Percentiles rank a stretch among this genome's conserved stretches.
Evolutionary conservation across 225 moss, liverwort and hornwort genomes (phyloP).

Genomic region (Lunularia cruciata): DNA sequence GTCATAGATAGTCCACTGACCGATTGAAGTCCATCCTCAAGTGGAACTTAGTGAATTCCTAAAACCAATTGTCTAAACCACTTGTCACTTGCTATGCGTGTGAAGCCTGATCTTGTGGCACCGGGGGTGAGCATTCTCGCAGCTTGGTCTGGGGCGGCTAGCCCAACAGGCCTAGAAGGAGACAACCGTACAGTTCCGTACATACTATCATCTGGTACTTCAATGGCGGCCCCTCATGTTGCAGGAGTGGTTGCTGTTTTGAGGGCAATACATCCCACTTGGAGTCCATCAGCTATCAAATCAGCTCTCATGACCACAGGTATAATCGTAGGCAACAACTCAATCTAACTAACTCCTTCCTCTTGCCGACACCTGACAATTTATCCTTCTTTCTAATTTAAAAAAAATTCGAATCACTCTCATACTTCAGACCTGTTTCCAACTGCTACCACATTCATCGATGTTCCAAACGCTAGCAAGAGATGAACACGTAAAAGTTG

Average conservation of each 20-base stretch:
- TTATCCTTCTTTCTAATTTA: too few relatives aligned
- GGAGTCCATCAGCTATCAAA: conserved; percentile 22
- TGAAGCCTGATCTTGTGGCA: conserved; percentile 15
- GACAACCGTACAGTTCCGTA: neutral
- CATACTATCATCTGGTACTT: conserved; percentile 12
- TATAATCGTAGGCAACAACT: neutral
- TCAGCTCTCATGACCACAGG: conserved; percentile 23
- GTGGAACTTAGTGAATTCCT: too few relatives aligned
- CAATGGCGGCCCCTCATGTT: conserved; percentile 22
- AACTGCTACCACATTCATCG: too few relatives aligned
- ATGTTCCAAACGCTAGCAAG: too few relatives aligned
- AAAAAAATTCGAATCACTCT: too few relatives aligned
- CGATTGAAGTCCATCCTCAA: too few relatives aligned
- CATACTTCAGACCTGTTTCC: too few relatives aligned
- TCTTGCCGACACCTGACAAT: too few relatives aligned
- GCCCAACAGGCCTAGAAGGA: neutral
- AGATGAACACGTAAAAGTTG: too few relatives aligned
- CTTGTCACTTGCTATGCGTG: neutral
- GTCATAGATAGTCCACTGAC: neutral
- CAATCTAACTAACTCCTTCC: too few relatives aligned
- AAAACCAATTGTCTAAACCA: neutral
- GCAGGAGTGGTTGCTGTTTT: conserved; percentile 18
- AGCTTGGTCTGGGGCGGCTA: neutral
- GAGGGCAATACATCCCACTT: conserved; percentile 1
- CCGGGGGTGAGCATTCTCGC: conserved; percentile 8